Base-by-base conservation (phyloP, 208 protist species). In the Leishmania aethiopica region DNA sequence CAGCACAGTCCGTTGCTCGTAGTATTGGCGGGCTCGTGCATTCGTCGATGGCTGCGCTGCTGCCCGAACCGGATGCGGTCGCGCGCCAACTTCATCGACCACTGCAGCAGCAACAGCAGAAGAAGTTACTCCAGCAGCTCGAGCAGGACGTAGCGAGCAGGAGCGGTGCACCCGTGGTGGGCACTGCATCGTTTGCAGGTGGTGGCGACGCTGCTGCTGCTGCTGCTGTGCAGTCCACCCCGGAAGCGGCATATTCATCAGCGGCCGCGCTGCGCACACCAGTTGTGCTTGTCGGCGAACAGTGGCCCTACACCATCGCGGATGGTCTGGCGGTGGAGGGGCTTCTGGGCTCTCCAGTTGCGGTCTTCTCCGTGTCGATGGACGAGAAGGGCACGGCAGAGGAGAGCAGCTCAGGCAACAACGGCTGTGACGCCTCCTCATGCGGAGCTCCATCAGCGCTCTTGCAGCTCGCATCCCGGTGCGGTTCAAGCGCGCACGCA, bases 261-360 rank as follows among this genome's bases (percentile, higher is more conserved):
- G 22, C 37, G 25, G 75, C 40, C 25, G 60, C 55, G 32, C 55
- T 8, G 22, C 59, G 45, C n/a, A 37, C 45, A 3, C 77, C 77
- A 49, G 22, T 80, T 51, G 55, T 80, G 19, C 1, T 80, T 37
- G 45, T 73, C 8, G 77, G 22, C 19, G 55, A 70, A 60, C 49
- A 11, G 25, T 80, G 60, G 45, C 64, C 62, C 32, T 72, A 71
- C 60, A 80, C 60, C 28, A 80, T 80, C 45, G 77, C 60, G 1
- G 77, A 80, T 73, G 77, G 77, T 40, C 60, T 80, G 45, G 77
- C 59, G 60, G 47, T 80, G 60, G 77, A 72, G 17, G 64, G 51
- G 47, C 62, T 80, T 6, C 49, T 80, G 10, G 77, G 77, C 15
- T 7, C 62, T 37, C 77, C 77, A 13, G 45, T 69, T 32, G 77